phyloP scores from a whole-genome alignment of 1,139 yeast genomes.

The Petasospora fabianii region DNA sequence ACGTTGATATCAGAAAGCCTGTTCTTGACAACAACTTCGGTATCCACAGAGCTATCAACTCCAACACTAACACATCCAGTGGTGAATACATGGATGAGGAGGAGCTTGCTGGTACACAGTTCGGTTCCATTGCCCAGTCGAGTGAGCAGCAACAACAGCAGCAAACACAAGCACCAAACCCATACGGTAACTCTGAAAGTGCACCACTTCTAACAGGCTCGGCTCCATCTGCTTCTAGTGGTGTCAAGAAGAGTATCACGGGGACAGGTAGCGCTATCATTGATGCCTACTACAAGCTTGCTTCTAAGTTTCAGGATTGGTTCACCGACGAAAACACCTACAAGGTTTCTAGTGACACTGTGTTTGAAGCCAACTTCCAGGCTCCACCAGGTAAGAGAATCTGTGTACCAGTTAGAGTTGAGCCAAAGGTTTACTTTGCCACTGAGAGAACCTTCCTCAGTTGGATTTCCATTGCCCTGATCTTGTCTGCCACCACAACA shows the following conservation, averaged over 20 bases:
- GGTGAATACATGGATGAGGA: constrained; percentile 43
- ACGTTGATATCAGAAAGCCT: constrained; percentile 89
- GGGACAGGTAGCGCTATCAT: constrained; percentile 23
- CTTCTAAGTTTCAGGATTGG: constrained; percentile 35
- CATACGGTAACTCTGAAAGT: constrained; percentile 20
- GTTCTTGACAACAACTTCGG: constrained; percentile 64
- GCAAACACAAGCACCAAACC: constrained; percentile 12
- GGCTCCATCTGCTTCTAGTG: constrained; percentile 25
- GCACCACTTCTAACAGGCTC: constrained; percentile 28
- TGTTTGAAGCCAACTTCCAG: constrained; percentile 56
- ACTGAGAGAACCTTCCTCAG: constrained; percentile 77
- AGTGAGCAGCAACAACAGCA: constrained; percentile 1
- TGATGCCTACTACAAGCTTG: constrained; percentile 19
- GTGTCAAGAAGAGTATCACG: constrained; percentile 4
- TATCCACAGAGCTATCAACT: constrained; percentile 51
- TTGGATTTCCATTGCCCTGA: constrained; percentile 73
- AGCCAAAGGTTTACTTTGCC: constrained; percentile 82
- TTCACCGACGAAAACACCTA: constrained; percentile 67
- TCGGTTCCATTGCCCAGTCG: constrained; percentile 11
- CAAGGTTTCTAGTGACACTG: constrained; percentile 79
- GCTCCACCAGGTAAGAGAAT: constrained; percentile 80
- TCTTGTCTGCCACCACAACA: constrained; percentile 70
- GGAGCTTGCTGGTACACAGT: constrained; percentile 38
- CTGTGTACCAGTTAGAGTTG: constrained; percentile 75
- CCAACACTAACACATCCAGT: constrained; percentile 41